Base-by-base conservation (phyloP, 192 early-diverging fungal species). In the Podila horticola region DNA sequence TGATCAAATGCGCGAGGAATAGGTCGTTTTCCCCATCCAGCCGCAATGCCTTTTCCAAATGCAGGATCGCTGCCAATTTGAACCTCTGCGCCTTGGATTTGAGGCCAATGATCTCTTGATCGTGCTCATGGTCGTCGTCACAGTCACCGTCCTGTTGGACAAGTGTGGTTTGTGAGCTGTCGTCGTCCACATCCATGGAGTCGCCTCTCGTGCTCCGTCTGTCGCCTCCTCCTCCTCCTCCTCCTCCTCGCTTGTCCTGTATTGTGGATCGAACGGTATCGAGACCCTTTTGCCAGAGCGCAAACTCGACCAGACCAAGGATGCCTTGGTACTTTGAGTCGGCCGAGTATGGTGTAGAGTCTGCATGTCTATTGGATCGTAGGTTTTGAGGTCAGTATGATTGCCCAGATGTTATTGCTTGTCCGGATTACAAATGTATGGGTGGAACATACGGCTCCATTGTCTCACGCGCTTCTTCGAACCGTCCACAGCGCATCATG, bases 261-360 rank as follows among this genome's bases (percentile, higher is more conserved):
- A 34, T 24, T 26, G 34, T 65, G 33, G 17, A 17, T 20, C 6
- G 48, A 9, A 30, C 59, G 28, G 28, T 36, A 13, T 62, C 60
- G 8, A 73, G 30, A 5, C 30, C 31, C 55, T 55, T 73, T 15
- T 15, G 58, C 66, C 67, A 81, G 13, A 81, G 33, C 5, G 77
- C 71, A 73, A 72, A 81, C 26, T 81, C 71, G 24, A 71, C 58
- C 3, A 81, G 31, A 26, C 77, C 77, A 10, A 61, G 66, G 24
- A 73, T 73, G 6, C 71, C 77, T 41, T 58, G 48, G 15, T 73
- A n/a, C 4, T 64, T 66, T 11, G 77, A 20, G 33, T 81, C 68
- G 8, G 73, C 77, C 6, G 55, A 64, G 52, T 69, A 81, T 19
- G 77, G 71, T 20, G 48, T 59, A 20, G 50, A n/a, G 3, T 29